These are phyloP conservation scores for Coemansia sp. DNA, from an alignment of 192 early-diverging fungal species.

Conservation along the genomic window DNA sequence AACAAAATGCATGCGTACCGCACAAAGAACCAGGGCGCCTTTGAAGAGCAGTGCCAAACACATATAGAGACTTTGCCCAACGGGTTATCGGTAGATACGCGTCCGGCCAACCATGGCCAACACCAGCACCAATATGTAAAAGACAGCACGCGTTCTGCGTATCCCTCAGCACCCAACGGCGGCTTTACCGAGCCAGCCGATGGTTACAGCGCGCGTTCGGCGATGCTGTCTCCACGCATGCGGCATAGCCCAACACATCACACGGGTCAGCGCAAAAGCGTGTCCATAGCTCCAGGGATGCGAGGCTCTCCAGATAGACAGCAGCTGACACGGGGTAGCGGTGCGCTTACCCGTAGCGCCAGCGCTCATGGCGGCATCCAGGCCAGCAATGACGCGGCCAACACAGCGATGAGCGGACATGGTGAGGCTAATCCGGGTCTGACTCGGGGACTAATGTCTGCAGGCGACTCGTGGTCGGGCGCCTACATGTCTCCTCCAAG, in stretches of 20 bases:
- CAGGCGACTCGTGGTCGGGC: conserved; percentile 2
- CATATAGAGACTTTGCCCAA: conserved; percentile 1
- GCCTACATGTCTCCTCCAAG: conserved; percentile 13
- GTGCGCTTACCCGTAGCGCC: conserved; percentile 1
- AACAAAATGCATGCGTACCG: conserved; percentile 3
- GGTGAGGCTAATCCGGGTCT: conserved; percentile 29
- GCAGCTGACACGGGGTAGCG: neutral
- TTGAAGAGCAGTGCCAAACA: conserved; percentile 14
- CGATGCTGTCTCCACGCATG: conserved; percentile 6
- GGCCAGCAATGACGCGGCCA: conserved; percentile 10
- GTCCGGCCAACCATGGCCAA: conserved; percentile 1
- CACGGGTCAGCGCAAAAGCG: conserved; percentile 7
- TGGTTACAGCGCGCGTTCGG: neutral
- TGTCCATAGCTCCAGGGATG: conserved; percentile 4
- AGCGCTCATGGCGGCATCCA: neutral
- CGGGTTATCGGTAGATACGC: conserved; percentile 31
- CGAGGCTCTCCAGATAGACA: conserved; percentile 1
- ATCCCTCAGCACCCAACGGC: neutral
- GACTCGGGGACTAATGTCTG: conserved; percentile 31
- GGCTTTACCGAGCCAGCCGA: neutral
- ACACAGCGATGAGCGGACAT: conserved; percentile 12
- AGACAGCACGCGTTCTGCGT: neutral
- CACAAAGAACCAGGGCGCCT: neutral
- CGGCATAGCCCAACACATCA: neutral
- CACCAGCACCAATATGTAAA: neutral